Evolutionary conservation across 352 stramenopile species (phyloP).

Genomic region (Phytopythium vexans): DNA sequence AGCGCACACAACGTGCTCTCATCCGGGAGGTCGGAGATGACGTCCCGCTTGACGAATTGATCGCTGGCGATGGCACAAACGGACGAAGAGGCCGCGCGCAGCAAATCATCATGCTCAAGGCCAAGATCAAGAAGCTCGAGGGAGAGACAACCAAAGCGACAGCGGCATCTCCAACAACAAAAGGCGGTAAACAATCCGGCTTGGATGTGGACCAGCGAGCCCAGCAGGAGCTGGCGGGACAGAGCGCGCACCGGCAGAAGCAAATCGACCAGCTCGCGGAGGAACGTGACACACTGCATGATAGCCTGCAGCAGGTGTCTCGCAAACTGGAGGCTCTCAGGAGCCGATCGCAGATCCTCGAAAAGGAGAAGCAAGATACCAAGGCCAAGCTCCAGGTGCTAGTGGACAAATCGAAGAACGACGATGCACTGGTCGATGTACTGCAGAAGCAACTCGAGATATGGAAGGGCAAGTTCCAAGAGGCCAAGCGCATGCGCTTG

Average conservation of each 20-base stretch:
- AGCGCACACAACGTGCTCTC: slow-evolving; percentile 68
- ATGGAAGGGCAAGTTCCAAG: slow-evolving; percentile 51
- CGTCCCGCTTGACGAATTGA: slow-evolving; percentile 44
- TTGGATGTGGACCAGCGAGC: slow-evolving; percentile 63
- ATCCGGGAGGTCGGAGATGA: slow-evolving; percentile 64
- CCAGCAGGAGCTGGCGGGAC: slow-evolving; percentile 49
- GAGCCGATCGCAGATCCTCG: slow-evolving; percentile 60
- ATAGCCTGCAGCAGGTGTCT: slow-evolving; percentile 49
- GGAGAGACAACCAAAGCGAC: slow-evolving; percentile 8
- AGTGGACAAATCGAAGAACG: slow-evolving; percentile 76
- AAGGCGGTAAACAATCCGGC: background rate
- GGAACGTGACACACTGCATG: slow-evolving; percentile 57
- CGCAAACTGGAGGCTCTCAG: slow-evolving; percentile 66
- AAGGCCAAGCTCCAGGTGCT: slow-evolving; percentile 67
- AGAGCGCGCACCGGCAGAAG: slow-evolving; percentile 60
- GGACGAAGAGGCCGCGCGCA: slow-evolving; percentile 64
- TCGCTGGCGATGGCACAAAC: slow-evolving; percentile 8
- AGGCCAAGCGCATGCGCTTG: slow-evolving; percentile 63
- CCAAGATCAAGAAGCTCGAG: slow-evolving; percentile 78
- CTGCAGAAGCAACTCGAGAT: slow-evolving; percentile 67
- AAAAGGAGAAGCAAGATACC: slow-evolving; percentile 69
- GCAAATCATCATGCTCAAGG: slow-evolving; percentile 83
- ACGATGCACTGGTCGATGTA: slow-evolving; percentile 76
- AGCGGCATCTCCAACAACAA: background rate
- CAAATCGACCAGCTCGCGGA: slow-evolving; percentile 53